Conservation (phyloP, 805 yeast genomes). For the Lipomyces chichibuensis region DNA sequence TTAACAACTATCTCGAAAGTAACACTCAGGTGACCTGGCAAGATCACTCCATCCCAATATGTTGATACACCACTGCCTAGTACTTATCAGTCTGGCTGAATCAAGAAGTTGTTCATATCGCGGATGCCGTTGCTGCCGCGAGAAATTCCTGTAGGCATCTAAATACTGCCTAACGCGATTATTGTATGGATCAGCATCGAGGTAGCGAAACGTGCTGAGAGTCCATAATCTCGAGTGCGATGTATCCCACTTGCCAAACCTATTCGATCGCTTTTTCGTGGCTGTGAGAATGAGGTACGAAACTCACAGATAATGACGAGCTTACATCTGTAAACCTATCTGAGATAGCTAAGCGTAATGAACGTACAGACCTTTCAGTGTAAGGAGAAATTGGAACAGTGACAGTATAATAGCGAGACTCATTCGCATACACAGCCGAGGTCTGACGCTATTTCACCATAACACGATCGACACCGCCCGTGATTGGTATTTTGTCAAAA, state of each 20-base stretch:
- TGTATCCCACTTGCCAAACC: constrained; percentile 8
- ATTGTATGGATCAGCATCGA: constrained; percentile 14
- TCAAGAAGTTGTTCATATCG: constrained; percentile 19
- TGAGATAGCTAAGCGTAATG: not conserved
- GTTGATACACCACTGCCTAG: not conserved
- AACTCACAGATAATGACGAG: not conserved
- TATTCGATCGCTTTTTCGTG: not conserved
- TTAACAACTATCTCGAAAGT: too few species aligned
- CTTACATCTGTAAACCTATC: not conserved
- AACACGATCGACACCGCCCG: too few species aligned
- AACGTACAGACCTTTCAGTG: not conserved
- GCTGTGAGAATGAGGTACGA: not conserved
- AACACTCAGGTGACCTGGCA: not conserved
- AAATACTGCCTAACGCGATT: constrained; percentile 19
- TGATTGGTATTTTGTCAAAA: too few species aligned
- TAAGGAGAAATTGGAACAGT: not conserved
- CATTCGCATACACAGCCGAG: not conserved
- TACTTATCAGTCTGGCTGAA: not conserved
- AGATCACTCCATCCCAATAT: not conserved
- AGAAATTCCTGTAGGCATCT: constrained; percentile 16
- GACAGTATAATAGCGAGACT: not conserved
- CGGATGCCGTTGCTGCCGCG: constrained; percentile 8
- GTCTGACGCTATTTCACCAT: too few species aligned
- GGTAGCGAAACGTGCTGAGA: not conserved
- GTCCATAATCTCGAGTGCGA: not conserved